Evolutionary conservation across 2,329 filamentous ascomycete species (phyloP).

Genomic region (Phyllosticta citribraziliensis): DNA sequence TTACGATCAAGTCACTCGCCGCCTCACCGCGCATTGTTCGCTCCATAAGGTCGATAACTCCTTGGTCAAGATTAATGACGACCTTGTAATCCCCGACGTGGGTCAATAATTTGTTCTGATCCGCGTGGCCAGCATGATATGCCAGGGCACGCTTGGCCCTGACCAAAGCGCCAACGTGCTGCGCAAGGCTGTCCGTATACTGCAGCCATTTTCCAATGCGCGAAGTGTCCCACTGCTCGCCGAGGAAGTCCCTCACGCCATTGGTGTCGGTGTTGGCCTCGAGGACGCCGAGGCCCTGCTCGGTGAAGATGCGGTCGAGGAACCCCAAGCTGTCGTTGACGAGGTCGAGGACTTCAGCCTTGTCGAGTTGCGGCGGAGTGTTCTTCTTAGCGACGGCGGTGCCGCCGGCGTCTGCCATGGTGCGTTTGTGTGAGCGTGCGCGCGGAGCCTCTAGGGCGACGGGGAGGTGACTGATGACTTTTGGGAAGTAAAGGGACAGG

Average conservation of each 20-base stretch:
- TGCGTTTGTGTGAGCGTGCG: not conserved
- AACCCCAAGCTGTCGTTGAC: not conserved
- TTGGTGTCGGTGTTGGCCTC: not conserved
- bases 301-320: not conserved
- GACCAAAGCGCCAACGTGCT: not conserved
- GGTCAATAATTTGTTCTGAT: too few species aligned
- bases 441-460: not conserved
- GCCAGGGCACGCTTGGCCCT: too few species aligned
- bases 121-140: too few species aligned
- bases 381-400: not conserved
- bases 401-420: not conserved
- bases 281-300: not conserved
- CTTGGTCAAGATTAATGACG: too few species aligned
- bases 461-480: not conserved
- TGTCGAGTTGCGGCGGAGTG: not conserved
- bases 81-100: too few species aligned
- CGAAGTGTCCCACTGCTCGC: not conserved
- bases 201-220: not conserved
- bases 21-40: too few species aligned
- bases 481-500: not conserved
- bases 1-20: too few species aligned
- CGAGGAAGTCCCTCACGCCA: not conserved
- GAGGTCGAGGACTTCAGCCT: not conserved
- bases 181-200: not conserved
- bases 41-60: too few species aligned